Evolutionary conservation across 139 green algal species (phyloP).

Genomic region (Coccomyxa sp.): DNA sequence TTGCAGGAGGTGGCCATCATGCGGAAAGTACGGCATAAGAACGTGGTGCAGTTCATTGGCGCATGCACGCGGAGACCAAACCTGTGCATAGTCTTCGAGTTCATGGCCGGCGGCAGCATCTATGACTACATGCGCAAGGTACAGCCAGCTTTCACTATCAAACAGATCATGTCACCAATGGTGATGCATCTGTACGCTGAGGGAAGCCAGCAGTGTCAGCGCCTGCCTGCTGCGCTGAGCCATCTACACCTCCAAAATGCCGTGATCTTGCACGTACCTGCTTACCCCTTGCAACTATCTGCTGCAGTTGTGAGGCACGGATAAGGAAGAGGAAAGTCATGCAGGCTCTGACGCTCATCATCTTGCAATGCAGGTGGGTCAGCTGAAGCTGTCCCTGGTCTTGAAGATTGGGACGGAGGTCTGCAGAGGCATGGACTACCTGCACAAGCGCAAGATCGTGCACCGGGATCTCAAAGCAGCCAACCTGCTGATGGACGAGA

Average conservation of each 20-base stretch:
- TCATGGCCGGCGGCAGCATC: constrained; percentile 92
- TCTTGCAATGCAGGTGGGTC: constrained; percentile 31
- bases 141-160: too few species aligned
- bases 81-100: constrained; percentile 99
- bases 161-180: too few species aligned
- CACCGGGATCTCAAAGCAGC: constrained; percentile 86
- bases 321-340: not conserved
- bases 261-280: too few species aligned
- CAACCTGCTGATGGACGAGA: constrained; percentile 97
- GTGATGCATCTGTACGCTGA: too few species aligned
- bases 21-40: constrained; percentile 93
- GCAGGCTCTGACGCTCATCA: not conserved
- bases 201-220: too few species aligned
- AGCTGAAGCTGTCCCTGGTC: constrained; percentile 57
- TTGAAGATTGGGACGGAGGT: constrained; percentile 86
- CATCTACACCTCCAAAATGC: too few species aligned
- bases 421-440: constrained; percentile 97
- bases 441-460: constrained; percentile 97
- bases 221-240: too few species aligned
- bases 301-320: too few species aligned
- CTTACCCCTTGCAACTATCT: too few species aligned
- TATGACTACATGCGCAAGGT: constrained; percentile 88
- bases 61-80: constrained; percentile 95
- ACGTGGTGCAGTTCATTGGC: constrained; percentile 99
- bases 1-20: constrained; percentile 85